These are phyloP conservation scores for Penicillium nordicum DNA, from an alignment of 2,329 filamentous ascomycete species.

Conservation along the genomic window DNA sequence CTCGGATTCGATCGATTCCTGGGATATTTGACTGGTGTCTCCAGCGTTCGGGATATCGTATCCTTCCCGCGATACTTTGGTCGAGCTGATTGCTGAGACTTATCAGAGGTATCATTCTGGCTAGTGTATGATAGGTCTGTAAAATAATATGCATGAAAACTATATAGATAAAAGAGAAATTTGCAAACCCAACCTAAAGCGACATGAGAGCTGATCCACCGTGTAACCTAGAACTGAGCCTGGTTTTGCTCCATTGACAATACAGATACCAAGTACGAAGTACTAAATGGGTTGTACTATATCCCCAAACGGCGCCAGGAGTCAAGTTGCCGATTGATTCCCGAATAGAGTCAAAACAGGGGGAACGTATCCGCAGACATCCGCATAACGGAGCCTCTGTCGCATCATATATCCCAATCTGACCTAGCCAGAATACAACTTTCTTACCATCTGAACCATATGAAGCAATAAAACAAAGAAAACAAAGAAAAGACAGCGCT, in stretches of 20 bases:
- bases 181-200: background rate
- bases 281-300: background rate
- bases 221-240: background rate
- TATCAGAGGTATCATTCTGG: background rate
- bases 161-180: background rate
- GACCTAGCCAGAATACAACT: conserved; percentile 4
- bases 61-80: conserved; percentile 72
- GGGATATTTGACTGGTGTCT: conserved; percentile 76
- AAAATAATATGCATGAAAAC: conserved; percentile 13
- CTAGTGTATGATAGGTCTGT: conserved; percentile 20
- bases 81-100: conserved; percentile 49
- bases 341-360: background rate
- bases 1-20: conserved; percentile 84
- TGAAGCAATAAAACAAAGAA: background rate
- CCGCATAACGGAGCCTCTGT: conserved; percentile 4
- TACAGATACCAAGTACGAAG: background rate
- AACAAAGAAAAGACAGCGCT: background rate
- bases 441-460: background rate
- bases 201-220: background rate
- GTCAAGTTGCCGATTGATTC: background rate
- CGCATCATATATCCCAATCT: background rate
- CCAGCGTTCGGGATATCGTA: conserved; percentile 79
- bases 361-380: conserved; percentile 1
- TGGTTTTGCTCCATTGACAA: background rate
- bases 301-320: background rate